These are phyloP conservation scores for Solanum appendiculatum DNA, from an alignment of 257 asterid species.

Conservation along the genomic window DNA sequence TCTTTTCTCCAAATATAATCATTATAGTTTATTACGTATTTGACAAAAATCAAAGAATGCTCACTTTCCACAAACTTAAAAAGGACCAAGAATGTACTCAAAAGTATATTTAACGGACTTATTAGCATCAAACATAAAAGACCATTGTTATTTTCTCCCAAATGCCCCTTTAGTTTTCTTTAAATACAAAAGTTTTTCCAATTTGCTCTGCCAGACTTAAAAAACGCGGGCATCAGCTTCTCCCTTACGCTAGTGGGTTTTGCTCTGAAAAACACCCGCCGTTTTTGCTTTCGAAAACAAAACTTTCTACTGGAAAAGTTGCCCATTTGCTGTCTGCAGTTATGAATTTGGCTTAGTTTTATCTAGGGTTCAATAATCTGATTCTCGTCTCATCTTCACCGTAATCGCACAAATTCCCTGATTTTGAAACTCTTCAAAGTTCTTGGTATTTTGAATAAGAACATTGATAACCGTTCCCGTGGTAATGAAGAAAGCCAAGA, in stretches of 20 bases:
- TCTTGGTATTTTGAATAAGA: background rate
- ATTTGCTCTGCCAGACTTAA: too few species aligned
- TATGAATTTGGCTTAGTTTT: background rate
- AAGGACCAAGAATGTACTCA: background rate
- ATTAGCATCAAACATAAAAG: background rate
- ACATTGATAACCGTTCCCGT: background rate
- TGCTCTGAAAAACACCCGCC: background rate
- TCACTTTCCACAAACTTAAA: background rate
- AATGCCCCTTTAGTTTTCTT: background rate
- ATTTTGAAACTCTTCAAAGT: background rate
- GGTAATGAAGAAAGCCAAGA: slow-evolving; percentile 53
- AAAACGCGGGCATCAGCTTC: background rate
- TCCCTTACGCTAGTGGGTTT: background rate
- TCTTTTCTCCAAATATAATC: too few species aligned
- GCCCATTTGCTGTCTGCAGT: background rate
- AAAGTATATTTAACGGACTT: background rate
- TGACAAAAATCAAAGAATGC: too few species aligned
- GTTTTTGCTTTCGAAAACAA: background rate
- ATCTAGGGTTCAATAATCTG: background rate
- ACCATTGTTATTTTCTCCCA: background rate
- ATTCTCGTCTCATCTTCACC: background rate
- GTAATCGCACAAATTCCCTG: background rate
- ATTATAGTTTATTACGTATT: too few species aligned
- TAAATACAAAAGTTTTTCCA: too few species aligned
- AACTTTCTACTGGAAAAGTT: background rate